phyloP scores from a whole-genome alignment of 73 alveolate genomes.

The Strombidium stylifer region DNA sequence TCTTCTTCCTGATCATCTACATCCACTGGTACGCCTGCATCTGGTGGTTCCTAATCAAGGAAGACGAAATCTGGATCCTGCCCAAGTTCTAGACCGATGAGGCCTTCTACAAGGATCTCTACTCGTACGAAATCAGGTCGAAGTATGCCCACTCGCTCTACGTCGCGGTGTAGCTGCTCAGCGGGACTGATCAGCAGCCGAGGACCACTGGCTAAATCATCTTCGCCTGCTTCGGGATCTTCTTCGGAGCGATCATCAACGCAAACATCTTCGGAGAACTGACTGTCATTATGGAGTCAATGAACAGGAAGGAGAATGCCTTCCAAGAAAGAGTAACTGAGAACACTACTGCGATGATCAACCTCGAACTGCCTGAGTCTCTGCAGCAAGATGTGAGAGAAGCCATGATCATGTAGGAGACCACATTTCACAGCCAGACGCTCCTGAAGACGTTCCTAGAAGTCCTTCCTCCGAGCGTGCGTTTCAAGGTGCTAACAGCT shows the following conservation, averaged over 20 bases:
- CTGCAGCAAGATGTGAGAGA: conserved; percentile 28
- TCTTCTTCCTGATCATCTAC: conserved; percentile 43
- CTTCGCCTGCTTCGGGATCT: conserved; percentile 23
- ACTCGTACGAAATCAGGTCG: neutral
- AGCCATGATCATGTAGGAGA: neutral
- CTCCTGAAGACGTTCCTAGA: conserved; percentile 18
- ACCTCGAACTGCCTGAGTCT: conserved; percentile 42
- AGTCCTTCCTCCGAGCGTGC: conserved; percentile 18
- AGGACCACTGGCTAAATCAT: conserved; percentile 32
- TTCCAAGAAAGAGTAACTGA: conserved; percentile 33
- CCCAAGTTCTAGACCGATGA: conserved; percentile 4
- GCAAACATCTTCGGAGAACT: conserved; percentile 69
- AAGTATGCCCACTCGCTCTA: conserved; percentile 41
- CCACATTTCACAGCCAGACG: conserved; percentile 6
- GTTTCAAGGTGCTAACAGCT: conserved; percentile 2
- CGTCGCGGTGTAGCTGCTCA: conserved; percentile 28
- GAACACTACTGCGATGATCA: conserved; percentile 55
- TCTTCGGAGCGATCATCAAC: conserved; percentile 55
- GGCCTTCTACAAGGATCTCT: neutral
- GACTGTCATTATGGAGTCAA: conserved; percentile 37
- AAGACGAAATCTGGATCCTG: conserved; percentile 57
- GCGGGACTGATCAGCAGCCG: conserved; percentile 66
- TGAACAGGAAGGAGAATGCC: conserved; percentile 23
- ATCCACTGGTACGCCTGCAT: conserved; percentile 63
- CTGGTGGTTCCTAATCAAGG: conserved; percentile 51